Percentiles rank a stretch among this genome's conserved stretches.
Conservation (phyloP, 331 rosid genomes). For the Cucumis variabilis region DNA sequence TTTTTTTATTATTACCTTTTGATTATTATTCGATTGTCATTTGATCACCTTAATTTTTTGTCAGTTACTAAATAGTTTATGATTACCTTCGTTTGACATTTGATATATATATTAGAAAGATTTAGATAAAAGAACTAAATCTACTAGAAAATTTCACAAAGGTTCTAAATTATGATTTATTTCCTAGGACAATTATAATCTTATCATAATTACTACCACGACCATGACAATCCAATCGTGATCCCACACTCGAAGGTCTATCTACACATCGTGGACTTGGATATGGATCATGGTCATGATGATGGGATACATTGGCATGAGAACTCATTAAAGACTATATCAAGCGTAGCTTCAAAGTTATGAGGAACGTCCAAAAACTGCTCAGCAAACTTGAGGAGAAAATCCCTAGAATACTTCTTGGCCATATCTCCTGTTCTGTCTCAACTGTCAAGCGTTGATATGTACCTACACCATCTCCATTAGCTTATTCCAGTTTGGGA, state of each 20-base stretch:
- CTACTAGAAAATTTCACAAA: too few relatives aligned
- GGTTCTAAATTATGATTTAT: too few relatives aligned
- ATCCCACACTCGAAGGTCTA: slow-evolving; percentile 54
- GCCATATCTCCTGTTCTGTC: slow-evolving; percentile 56
- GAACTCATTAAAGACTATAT: slow-evolving; percentile 38
- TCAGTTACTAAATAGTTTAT: too few relatives aligned
- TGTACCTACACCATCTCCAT: slow-evolving; percentile 16
- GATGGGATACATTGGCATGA: slow-evolving; percentile 44
- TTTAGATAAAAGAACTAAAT: too few relatives aligned
- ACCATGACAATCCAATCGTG: slow-evolving; percentile 81
- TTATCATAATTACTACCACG: slow-evolving; percentile 68
- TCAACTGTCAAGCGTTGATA: slow-evolving; percentile 18
- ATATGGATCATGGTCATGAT: slow-evolving; percentile 58
- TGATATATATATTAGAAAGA: too few relatives aligned
- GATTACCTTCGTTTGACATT: too few relatives aligned
- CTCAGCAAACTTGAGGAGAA: slow-evolving; percentile 69
- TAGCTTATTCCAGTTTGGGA: slow-evolving; percentile 58
- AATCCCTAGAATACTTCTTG: slow-evolving; percentile 87
- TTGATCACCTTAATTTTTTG: too few relatives aligned
- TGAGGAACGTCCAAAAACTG: slow-evolving; percentile 66
- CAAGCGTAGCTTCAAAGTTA: slow-evolving; percentile 52
- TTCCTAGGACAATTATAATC: too few relatives aligned
- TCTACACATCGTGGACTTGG: slow-evolving; percentile 71
- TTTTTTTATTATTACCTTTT: too few relatives aligned
- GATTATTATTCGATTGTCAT: too few relatives aligned